phyloP scores from a whole-genome alignment of 2,329 filamentous ascomycete genomes.

The Ophiostoma triangulosporum region DNA sequence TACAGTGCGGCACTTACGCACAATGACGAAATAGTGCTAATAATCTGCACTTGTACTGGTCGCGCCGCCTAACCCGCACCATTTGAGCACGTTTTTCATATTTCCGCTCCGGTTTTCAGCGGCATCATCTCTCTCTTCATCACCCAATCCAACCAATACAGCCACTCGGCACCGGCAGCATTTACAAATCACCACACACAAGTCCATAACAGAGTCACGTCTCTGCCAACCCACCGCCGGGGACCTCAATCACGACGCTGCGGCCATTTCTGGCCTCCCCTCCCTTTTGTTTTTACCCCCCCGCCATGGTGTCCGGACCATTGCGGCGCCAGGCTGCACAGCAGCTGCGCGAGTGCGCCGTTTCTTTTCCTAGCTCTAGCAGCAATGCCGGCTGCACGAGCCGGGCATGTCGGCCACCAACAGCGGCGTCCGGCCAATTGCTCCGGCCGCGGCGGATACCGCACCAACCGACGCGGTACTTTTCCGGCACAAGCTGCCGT shows the following conservation, averaged over 20 bases:
- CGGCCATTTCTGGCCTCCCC: neutral
- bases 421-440: neutral
- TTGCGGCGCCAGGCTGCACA: constrained; percentile 12
- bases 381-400: neutral
- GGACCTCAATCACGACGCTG: neutral
- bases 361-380: too few species aligned
- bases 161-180: neutral
- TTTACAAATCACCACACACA: neutral
- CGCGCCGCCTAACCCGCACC: neutral
- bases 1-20: neutral
- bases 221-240: neutral
- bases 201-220: neutral
- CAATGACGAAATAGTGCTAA: neutral
- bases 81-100: neutral
- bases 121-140: neutral
- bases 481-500: neutral
- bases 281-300: neutral
- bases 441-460: constrained; percentile 5
- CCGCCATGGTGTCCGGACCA: constrained; percentile 10
- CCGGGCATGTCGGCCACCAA: neutral
- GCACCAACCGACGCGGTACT: neutral
- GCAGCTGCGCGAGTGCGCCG: constrained; percentile 11
- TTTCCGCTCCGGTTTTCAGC: constrained; percentile 3
- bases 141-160: neutral
- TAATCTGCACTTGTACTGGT: neutral